Evolutionary conservation across 768 basidiomycete genomes (phyloP), one percentile per base, ranked within the genome.

Genomic region (Leccinum longicurvipes): DNA sequence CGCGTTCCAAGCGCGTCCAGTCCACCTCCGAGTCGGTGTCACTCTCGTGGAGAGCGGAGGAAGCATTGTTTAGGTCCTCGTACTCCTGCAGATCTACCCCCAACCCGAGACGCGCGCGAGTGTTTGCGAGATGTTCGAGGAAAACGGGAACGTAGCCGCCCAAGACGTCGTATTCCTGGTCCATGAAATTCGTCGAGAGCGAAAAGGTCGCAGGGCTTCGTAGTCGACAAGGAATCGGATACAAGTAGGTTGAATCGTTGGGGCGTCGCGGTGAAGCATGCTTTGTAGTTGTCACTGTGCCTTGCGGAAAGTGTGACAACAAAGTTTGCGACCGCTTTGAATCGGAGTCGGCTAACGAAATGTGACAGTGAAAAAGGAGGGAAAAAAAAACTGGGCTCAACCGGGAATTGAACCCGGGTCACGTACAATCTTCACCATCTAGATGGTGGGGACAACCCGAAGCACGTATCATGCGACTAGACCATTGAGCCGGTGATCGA

Each of bases 1-100:
- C 76, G 58, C 88, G 86, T 64, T 94, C 92, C n/a, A 72, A 60
- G 1, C 77, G 67, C 4, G 85, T 83, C 91, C 91, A 93, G 55
- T 72, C 28, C n/a, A 45, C 23, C 27, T 17, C 25, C 17, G 50
- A 21, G 27, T 51, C 54, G 28, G 19, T 10, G 17, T 0, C 15
- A 29, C 11, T 11, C 4, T 28, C 52, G 11, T 44, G 41, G n/a
- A 10, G 48, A 7, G 32, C 21, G 23, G 10, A 51, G 15, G 8
- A 44, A 14, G 28, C 34, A 5, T 5, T 23, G 25, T 10, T 12
- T 27, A 1, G 51, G 31, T 12, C 46, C 14, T 53, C 58, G 44
- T 27, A 29, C 21, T 7, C 31, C 27, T 47, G 55, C 1, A 44
- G 42, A 2, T 42, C 50, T 8, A 21, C 6, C 49, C 41, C 56